Evolutionary conservation across 1,139 yeast genomes (phyloP).

Genomic region (Saccharomyces hybrid): DNA sequence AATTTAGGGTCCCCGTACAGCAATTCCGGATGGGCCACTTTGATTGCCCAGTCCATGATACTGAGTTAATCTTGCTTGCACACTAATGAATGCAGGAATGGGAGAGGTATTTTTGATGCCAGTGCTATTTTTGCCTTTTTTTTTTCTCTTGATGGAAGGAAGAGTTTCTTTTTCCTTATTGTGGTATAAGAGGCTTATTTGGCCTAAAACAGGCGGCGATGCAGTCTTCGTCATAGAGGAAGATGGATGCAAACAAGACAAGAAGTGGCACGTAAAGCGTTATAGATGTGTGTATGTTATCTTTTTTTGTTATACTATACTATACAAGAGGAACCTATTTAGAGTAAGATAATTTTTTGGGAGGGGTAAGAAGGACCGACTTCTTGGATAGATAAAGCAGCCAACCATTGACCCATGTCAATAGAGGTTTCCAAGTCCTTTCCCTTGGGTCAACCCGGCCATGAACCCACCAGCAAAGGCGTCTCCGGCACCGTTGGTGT

Average conservation of each 20-base stretch:
- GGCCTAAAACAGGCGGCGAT: neutral
- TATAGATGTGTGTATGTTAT: neutral
- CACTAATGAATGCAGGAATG: neutral
- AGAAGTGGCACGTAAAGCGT: neutral
- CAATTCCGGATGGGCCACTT: constrained; percentile 25
- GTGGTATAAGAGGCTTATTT: neutral
- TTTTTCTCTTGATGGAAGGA: neutral
- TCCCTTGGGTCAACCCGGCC: constrained; percentile 78
- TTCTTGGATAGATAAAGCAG: constrained; percentile 82
- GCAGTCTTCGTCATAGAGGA: neutral
- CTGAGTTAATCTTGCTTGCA: neutral
- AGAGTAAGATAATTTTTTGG: constrained; percentile 41
- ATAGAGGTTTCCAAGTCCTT: constrained; percentile 56
- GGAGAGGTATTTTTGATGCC: neutral
- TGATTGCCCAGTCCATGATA: constrained; percentile 16
- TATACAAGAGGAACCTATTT: neutral
- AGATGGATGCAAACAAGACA: neutral
- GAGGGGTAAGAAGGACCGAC: constrained; percentile 92
- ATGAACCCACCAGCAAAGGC: constrained; percentile 97
- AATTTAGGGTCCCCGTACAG: constrained; percentile 19
- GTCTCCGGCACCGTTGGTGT: constrained; percentile 99
- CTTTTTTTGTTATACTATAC: neutral
- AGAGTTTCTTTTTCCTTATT: neutral
- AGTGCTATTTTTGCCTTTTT: neutral
- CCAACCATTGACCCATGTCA: constrained; percentile 95